These are phyloP conservation scores for Elongisporangium prolatum DNA, from an alignment of 352 stramenopile genomes.

Conservation along the genomic window DNA sequence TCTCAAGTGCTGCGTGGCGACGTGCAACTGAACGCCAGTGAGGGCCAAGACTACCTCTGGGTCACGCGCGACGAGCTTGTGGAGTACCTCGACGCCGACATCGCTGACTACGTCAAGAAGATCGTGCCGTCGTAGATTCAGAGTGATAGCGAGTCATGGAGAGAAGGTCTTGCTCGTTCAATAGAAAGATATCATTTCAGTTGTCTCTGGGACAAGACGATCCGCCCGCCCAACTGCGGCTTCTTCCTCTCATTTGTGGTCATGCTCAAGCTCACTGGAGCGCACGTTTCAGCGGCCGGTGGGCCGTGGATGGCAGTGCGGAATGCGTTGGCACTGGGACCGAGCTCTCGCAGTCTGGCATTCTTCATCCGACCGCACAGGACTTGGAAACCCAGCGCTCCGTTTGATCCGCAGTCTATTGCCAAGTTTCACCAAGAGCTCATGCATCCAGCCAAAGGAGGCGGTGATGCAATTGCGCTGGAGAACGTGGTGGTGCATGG, in stretches of 20 bases:
- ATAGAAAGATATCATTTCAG: not conserved
- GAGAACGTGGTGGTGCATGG: slow-evolving; percentile 31
- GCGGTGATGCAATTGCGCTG: slow-evolving; percentile 3
- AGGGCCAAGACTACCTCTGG: slow-evolving; percentile 77
- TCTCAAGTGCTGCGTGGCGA: slow-evolving; percentile 58
- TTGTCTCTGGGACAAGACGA: not conserved
- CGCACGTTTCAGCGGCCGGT: slow-evolving; percentile 34
- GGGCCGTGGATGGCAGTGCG: slow-evolving; percentile 26
- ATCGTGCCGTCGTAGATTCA: slow-evolving; percentile 59
- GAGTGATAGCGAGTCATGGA: not conserved
- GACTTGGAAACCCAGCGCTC: slow-evolving; percentile 23
- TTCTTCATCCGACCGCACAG: slow-evolving; percentile 37
- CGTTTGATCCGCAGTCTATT: slow-evolving; percentile 11
- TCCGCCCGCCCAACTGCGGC: not conserved
- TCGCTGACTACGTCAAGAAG: slow-evolving; percentile 72
- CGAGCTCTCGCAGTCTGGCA: slow-evolving; percentile 19
- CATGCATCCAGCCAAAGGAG: slow-evolving; percentile 2
- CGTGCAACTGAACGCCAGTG: slow-evolving; percentile 48
- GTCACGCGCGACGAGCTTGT: slow-evolving; percentile 68
- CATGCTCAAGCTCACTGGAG: slow-evolving; percentile 23
- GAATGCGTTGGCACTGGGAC: slow-evolving; percentile 23
- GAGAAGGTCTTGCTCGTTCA: not conserved
- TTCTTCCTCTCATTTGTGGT: not conserved
- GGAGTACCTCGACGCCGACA: slow-evolving; percentile 70
- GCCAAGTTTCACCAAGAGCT: slow-evolving; percentile 18